Percentiles rank a stretch among this genome's conserved stretches.
Conservation (phyloP, 2,329 filamentous ascomycete species). For the Exophiala dermatitidis region DNA sequence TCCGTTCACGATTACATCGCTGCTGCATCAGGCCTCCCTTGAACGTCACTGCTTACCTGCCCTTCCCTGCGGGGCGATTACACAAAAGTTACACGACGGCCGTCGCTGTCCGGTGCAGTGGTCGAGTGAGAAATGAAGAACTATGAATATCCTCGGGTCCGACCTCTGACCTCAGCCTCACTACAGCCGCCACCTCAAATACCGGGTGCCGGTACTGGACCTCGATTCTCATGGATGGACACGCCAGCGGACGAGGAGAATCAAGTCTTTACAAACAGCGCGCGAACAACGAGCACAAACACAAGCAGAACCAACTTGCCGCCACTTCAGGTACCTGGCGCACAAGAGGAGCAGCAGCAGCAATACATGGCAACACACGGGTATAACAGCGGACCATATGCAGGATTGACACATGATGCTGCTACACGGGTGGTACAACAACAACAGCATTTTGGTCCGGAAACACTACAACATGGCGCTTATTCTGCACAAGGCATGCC, state of each 20-base stretch:
- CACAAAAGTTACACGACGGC: constrained; percentile 1
- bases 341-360: not conserved
- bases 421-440: constrained; percentile 9
- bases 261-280: constrained; percentile 11
- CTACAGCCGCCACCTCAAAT: constrained; percentile 10
- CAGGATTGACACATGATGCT: constrained; percentile 8
- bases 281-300: not conserved
- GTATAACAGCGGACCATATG: not conserved
- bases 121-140: constrained; percentile 15
- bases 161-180: constrained; percentile 12
- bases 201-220: not conserved
- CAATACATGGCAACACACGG: constrained; percentile 12
- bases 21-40: not conserved
- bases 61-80: not conserved
- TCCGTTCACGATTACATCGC: not conserved
- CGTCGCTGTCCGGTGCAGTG: constrained; percentile 8
- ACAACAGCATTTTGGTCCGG: constrained; percentile 8
- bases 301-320: not conserved
- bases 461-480: constrained; percentile 3
- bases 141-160: constrained; percentile 24
- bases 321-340: not conserved
- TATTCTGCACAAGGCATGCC: constrained; percentile 3
- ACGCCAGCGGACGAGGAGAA: constrained; percentile 18
- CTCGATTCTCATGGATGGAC: constrained; percentile 22
- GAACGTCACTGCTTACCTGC: constrained; percentile 12